These are phyloP conservation scores for Manihot esculenta DNA, from an alignment of 441 rosid species.

Conservation along the genomic window DNA sequence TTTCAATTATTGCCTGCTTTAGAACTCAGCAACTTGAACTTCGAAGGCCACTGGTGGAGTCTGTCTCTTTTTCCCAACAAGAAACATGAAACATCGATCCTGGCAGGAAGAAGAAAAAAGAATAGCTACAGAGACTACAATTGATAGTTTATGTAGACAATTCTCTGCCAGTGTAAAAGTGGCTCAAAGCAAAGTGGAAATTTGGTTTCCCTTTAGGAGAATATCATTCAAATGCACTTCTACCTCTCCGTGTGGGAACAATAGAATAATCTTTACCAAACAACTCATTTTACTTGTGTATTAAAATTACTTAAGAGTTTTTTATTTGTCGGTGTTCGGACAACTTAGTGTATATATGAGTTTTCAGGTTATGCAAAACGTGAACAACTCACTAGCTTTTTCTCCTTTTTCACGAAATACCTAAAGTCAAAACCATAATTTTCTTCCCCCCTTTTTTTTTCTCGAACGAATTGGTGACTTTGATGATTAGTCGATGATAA, in stretches of 20 bases:
- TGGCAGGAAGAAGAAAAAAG: not conserved
- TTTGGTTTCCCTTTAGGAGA: conserved; percentile 7
- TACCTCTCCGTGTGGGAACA: not conserved
- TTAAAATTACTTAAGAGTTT: too few relatives aligned
- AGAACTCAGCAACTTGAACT: not conserved
- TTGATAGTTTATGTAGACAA: not conserved
- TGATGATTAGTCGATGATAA: too few relatives aligned
- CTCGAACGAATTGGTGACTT: too few relatives aligned
- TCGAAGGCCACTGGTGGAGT: not conserved
- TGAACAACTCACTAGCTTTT: not conserved
- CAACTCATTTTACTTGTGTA: too few relatives aligned
- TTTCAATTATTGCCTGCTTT: not conserved
- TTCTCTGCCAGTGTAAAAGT: not conserved
- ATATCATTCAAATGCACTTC: not conserved
- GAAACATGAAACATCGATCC: conserved; percentile 13
- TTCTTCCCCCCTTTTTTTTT: not conserved
- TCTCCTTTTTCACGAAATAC: too few relatives aligned
- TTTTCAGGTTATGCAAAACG: too few relatives aligned
- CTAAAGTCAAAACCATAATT: not conserved
- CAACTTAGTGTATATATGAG: too few relatives aligned
- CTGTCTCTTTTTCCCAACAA: conserved; percentile 20
- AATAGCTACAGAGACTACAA: not conserved
- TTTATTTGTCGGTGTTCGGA: too few relatives aligned
- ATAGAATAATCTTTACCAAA: too few relatives aligned
- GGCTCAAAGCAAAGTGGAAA: not conserved